These are phyloP conservation scores for Phyllosticta ampelicida DNA, from an alignment of 2,329 filamentous ascomycete genomes.

Conservation along the genomic window DNA sequence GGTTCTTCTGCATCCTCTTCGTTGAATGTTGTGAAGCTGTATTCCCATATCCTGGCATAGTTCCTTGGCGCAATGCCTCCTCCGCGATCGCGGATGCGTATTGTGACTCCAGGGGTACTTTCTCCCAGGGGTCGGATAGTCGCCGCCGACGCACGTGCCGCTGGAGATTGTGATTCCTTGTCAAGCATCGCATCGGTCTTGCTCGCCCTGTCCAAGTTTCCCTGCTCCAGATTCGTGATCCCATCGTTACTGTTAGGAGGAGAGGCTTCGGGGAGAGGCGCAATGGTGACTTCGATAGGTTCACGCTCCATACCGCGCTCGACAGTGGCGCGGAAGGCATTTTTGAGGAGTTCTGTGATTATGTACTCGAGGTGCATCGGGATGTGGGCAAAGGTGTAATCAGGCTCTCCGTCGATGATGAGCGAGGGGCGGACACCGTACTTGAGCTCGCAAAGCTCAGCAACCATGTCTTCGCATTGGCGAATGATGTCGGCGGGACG, in stretches of 20 bases:
- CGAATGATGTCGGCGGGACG: slow-evolving; percentile 73
- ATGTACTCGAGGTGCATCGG: slow-evolving; percentile 98
- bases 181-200: background rate
- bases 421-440: slow-evolving; percentile 80
- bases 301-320: slow-evolving; percentile 71
- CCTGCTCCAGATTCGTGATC: slow-evolving; percentile 26
- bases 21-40: slow-evolving; percentile 91
- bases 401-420: slow-evolving; percentile 71
- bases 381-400: slow-evolving; percentile 84
- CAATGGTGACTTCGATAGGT: slow-evolving; percentile 86
- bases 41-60: slow-evolving; percentile 84
- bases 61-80: slow-evolving; percentile 83
- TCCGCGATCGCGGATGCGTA: slow-evolving; percentile 89
- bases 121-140: slow-evolving; percentile 36
- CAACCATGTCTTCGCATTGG: slow-evolving; percentile 78
- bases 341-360: slow-evolving; percentile 90
- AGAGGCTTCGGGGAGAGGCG: slow-evolving; percentile 50
- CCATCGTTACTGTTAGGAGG: slow-evolving; percentile 3
- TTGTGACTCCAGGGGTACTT: slow-evolving; percentile 72
- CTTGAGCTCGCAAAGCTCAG: slow-evolving; percentile 91
- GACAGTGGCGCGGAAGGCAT: slow-evolving; percentile 87
- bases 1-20: slow-evolving; percentile 43
- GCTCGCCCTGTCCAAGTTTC: slow-evolving; percentile 23
- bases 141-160: slow-evolving; percentile 14
- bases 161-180: slow-evolving; percentile 1